Evolutionary conservation across 108 stramenopile species (phyloP).

Genomic region (Pseudonitzschia delicatissima): DNA sequence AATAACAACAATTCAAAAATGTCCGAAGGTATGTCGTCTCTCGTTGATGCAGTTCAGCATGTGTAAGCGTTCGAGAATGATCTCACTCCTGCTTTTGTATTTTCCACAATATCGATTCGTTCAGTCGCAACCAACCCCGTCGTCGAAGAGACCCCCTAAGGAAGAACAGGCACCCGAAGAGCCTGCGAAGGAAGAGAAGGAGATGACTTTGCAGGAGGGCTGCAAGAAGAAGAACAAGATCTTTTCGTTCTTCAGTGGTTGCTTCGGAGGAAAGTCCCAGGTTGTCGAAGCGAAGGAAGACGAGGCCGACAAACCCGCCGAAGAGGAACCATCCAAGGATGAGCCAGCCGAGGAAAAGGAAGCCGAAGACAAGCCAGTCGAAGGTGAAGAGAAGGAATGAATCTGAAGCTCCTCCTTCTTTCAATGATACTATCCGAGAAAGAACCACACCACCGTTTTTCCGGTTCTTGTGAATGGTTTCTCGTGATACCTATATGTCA

Average conservation of each 20-base stretch:
- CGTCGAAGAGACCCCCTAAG: neutral
- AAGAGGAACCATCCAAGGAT: neutral
- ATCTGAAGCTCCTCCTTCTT: neutral
- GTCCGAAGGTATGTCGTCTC: neutral
- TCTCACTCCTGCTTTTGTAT: neutral
- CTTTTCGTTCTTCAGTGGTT: slow-evolving; percentile 20
- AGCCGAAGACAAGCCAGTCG: neutral
- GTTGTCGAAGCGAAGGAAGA: neutral
- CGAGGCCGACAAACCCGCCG: too few relatives aligned
- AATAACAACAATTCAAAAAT: neutral
- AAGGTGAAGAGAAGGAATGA: neutral
- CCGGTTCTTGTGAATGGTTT: too few relatives aligned
- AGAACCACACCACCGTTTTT: too few relatives aligned
- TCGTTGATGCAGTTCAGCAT: neutral
- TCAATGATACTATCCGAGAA: neutral
- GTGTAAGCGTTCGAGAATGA: neutral
- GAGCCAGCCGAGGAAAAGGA: neutral
- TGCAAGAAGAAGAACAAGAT: neutral
- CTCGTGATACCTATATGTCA: too few relatives aligned
- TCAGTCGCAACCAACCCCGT: slow-evolving; percentile 8
- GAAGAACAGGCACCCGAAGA: neutral
- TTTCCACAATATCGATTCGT: neutral
- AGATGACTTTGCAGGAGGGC: neutral
- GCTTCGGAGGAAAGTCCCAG: slow-evolving; percentile 17
- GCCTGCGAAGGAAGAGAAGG: slow-evolving; percentile 9